A percentile compares a stretch with the other conserved stretches of the same genome.
Conservation (phyloP, 805 yeast genomes). For the Candida rishiriensis region DNA sequence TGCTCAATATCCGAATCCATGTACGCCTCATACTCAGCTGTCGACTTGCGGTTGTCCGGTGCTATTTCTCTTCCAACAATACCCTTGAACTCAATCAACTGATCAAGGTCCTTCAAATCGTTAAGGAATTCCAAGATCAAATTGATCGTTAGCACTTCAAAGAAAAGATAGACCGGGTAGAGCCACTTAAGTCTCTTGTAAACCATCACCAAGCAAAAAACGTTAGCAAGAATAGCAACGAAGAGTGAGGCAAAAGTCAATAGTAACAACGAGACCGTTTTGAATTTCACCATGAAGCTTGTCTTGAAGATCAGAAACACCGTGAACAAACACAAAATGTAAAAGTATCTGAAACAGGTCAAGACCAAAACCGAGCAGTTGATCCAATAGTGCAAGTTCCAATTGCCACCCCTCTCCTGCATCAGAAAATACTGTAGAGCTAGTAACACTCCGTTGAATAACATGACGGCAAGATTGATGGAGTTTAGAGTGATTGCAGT, state of each 20-base stretch:
- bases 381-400: constrained; percentile 21
- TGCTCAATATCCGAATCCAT: background rate
- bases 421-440: constrained; percentile 2
- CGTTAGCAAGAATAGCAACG: constrained; percentile 31
- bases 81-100: constrained; percentile 47
- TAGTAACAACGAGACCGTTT: constrained; percentile 44
- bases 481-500: background rate
- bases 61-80: constrained; percentile 59
- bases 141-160: constrained; percentile 47
- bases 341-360: constrained; percentile 26
- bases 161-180: constrained; percentile 39
- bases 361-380: constrained; percentile 29
- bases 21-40: background rate
- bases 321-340: constrained; percentile 28
- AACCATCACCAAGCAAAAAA: constrained; percentile 24
- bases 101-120: constrained; percentile 47
- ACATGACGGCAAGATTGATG: background rate
- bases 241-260: constrained; percentile 34
- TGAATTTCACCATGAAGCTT: constrained; percentile 41
- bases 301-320: constrained; percentile 38
- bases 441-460: background rate
- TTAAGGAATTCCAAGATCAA: constrained; percentile 66
- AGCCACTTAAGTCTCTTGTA: constrained; percentile 46
- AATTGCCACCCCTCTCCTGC: background rate
- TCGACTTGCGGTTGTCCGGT: background rate